Base-by-base conservation (phyloP, 176 grass and related monocot genomes). In the Rhynchospora pubera region DNA sequence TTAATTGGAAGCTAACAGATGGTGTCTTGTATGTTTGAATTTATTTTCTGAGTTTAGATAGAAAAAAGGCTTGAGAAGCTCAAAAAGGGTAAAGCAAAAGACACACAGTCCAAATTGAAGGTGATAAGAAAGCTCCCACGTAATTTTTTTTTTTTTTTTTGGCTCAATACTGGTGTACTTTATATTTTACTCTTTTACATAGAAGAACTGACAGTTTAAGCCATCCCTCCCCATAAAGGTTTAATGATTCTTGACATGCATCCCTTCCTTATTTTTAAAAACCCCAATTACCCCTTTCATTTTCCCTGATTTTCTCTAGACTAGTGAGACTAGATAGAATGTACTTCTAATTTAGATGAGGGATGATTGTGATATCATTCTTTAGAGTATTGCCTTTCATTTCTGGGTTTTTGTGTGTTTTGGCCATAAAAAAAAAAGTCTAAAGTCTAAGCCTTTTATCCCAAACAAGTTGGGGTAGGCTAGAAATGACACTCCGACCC, bases 21-120 rank as follows among this genome's bases (percentile, higher is more conserved):
- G 26, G 83, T 48, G 46, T 11, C 73, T 8, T 65, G 7, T 76
- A 61, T 19, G 24, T 76, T 65, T 57, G 7, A 42, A 69, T 72
- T 78, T 74, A 78, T 39, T 82, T 43, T 68, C 42, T 70, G 34
- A 85, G 89, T 13, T 88, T 89, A 98, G 96, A 94, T 98, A 85
- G 96, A 98, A 76, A 98, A 98, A 85, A 93, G 96, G 70, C 75
- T 98, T 47, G 96, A 98, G 81, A 98, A 93, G 77, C 96, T 98
- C 60, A 98, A 91, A 57, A 98, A 98, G 83, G 88, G 96, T 53
- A 98, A 90, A 98, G 91, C 84, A 74, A 98, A 98, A 85, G 96
- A 95, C 80, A 51, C 84, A 18, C 92, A 93, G 88, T 82, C 91
- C 80, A 99, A 93, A 88, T 45, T 89, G 47, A 99, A 95, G 88